Evolutionary conservation across 371 early-diverging fungal species (phyloP).

Genomic region (Polyrhizophydium stewartii): DNA sequence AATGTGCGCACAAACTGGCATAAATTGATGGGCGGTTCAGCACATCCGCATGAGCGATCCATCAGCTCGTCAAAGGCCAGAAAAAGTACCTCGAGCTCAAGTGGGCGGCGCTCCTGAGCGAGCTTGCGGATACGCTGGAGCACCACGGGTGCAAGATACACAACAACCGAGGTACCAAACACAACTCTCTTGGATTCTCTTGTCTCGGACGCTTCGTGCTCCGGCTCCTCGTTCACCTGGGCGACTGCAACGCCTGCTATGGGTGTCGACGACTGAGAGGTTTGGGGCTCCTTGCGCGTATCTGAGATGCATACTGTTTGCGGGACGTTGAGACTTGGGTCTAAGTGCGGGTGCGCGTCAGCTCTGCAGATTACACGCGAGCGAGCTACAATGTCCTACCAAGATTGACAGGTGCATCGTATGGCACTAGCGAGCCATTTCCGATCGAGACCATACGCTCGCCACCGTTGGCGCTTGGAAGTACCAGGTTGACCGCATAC

Average conservation of each 20-base stretch:
- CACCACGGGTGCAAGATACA: slow-evolving; percentile 41
- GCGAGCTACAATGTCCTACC: slow-evolving; percentile 19
- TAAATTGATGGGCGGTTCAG: not conserved
- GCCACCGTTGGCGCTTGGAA: slow-evolving; percentile 28
- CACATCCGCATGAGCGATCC: no score
- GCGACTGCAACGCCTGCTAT: not conserved
- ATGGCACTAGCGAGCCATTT: slow-evolving; percentile 23
- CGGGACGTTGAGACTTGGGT: slow-evolving; percentile 8
- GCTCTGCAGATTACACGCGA: no score
- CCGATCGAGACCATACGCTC: slow-evolving; percentile 29
- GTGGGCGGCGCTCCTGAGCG: slow-evolving; percentile 23
- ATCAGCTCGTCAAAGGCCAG: no score
- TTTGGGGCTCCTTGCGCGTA: not conserved
- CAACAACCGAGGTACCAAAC: slow-evolving; percentile 16
- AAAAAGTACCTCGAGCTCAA: slow-evolving; percentile 38
- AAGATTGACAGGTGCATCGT: slow-evolving; percentile 20
- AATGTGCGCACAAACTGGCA: slow-evolving; percentile 34
- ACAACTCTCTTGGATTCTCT: slow-evolving; percentile 13
- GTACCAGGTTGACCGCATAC: slow-evolving; percentile 30
- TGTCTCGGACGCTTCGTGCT: not conserved
- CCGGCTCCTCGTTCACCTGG: slow-evolving; percentile 10
- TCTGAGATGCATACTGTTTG: slow-evolving; percentile 12
- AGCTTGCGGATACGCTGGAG: slow-evolving; percentile 34
- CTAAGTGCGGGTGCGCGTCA: no score
- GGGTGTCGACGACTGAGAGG: not conserved